Percentiles rank a stretch among this genome's conserved stretches.
phyloP scores from a whole-genome alignment of 169 alveolate genomes.

The Babesia ovata region DNA sequence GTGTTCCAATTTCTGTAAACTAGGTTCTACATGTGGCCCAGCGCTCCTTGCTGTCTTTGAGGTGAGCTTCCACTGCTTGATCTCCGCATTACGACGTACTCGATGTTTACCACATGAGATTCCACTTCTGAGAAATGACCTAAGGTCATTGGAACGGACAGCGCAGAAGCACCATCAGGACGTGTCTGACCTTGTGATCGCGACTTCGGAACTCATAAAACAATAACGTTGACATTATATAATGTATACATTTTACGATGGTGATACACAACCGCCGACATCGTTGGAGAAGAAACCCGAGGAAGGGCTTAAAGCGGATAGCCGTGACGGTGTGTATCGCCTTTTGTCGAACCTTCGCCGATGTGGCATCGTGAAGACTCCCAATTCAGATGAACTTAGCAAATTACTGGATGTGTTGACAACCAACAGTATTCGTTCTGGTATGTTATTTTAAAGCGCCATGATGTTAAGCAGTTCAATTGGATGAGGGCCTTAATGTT shows the following conservation, averaged over 20 bases:
- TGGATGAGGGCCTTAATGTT: slow-evolving; percentile 17
- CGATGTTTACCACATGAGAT: neutral
- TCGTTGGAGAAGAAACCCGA: slow-evolving; percentile 1
- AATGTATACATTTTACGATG: slow-evolving; percentile 11
- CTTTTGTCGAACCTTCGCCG: slow-evolving; percentile 20
- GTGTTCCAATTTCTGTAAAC: slow-evolving; percentile 14
- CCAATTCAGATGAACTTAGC: neutral
- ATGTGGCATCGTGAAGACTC: slow-evolving; percentile 21
- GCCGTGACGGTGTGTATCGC: slow-evolving; percentile 33
- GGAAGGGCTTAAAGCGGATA: neutral
- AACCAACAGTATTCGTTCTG: neutral
- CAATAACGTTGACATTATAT: neutral
- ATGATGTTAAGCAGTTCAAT: neutral
- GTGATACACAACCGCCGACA: neutral
- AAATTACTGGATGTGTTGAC: slow-evolving; percentile 3
- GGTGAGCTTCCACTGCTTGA: slow-evolving; percentile 7
- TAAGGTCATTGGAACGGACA: neutral
- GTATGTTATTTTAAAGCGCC: neutral
- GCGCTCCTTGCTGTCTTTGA: slow-evolving; percentile 17
- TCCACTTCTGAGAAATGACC: neutral
- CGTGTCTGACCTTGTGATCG: slow-evolving; percentile 4
- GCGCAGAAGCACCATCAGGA: slow-evolving; percentile 39
- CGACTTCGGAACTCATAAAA: slow-evolving; percentile 11
- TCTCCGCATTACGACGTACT: neutral
- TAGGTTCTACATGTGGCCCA: neutral